phyloP scores from a whole-genome alignment of 116 monocot genomes.

The Papilionanthe hybrid region DNA sequence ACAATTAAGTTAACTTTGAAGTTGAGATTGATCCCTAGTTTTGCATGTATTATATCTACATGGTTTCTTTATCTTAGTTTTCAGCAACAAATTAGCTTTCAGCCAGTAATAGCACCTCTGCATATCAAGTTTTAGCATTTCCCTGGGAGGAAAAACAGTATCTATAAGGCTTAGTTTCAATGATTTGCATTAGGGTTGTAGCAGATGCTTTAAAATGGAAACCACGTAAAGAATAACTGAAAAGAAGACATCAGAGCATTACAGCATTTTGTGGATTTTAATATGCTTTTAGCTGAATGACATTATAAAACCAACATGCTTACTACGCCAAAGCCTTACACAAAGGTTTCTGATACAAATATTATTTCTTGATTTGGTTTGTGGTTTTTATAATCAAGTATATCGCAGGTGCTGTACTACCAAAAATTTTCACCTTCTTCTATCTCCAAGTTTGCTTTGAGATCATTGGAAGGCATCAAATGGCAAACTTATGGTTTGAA shows the following conservation, averaged over 20 bases:
- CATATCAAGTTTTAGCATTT: background rate
- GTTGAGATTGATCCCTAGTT: background rate
- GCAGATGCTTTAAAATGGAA: background rate
- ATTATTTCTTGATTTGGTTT: background rate
- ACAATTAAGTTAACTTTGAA: background rate
- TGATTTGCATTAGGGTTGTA: no score
- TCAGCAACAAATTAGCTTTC: background rate
- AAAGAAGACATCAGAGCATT: background rate
- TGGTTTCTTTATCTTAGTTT: background rate
- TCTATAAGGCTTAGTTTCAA: no score
- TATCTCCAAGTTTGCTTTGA: conserved; percentile 24
- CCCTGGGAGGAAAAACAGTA: background rate
- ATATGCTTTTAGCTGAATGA: background rate
- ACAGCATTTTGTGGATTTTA: background rate
- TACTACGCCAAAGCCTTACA: no score
- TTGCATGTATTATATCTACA: background rate
- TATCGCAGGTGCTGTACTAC: conserved; percentile 59
- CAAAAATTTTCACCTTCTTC: conserved; percentile 51
- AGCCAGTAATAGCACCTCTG: background rate
- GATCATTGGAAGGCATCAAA: conserved; percentile 42
- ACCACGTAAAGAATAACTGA: background rate
- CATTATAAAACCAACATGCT: background rate
- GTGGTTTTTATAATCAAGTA: background rate
- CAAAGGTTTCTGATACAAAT: background rate
- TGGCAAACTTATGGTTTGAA: conserved; percentile 73